phyloP scores from a whole-genome alignment of 2,329 filamentous ascomycete genomes.

The Plenodomus biglobosus region DNA sequence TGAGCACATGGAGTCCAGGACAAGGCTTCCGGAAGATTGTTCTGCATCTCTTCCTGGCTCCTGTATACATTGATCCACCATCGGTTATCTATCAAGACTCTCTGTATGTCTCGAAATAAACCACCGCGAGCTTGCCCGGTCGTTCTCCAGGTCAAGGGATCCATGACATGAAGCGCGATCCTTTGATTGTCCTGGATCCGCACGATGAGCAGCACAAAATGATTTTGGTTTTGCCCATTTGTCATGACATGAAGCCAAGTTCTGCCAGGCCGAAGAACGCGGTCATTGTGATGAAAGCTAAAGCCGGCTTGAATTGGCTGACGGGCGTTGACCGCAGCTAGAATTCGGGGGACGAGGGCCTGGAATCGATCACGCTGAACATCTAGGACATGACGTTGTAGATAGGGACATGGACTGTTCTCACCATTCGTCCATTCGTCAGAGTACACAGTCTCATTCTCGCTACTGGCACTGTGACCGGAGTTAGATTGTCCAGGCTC shows the following conservation, averaged over 20 bases:
- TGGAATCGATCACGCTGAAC: background rate
- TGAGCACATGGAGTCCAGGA: conserved; percentile 9
- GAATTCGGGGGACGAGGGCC: conserved; percentile 8
- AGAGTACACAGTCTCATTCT: background rate
- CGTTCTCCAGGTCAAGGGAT: conserved; percentile 10
- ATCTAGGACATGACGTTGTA: background rate
- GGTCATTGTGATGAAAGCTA: conserved; percentile 2
- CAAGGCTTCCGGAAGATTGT: background rate
- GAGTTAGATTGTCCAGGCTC: no score
- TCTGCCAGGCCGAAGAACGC: conserved; percentile 5
- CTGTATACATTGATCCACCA: background rate
- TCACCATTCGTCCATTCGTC: conserved; percentile 5
- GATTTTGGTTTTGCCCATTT: background rate
- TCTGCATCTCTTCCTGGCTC: background rate
- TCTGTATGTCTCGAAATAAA: background rate
- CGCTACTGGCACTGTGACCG: background rate
- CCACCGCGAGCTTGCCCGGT: background rate
- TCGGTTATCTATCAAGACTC: background rate
- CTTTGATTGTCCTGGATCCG: background rate
- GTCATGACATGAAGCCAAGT: conserved; percentile 4
- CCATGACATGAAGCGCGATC: conserved; percentile 8
- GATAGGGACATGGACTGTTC: background rate
- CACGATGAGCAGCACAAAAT: conserved; percentile 3
- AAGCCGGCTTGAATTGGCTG: conserved; percentile 6
- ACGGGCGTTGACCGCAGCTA: conserved; percentile 10